phyloP scores from a whole-genome alignment of 1,139 yeast species.

The Yamadazyma dushanensis region DNA sequence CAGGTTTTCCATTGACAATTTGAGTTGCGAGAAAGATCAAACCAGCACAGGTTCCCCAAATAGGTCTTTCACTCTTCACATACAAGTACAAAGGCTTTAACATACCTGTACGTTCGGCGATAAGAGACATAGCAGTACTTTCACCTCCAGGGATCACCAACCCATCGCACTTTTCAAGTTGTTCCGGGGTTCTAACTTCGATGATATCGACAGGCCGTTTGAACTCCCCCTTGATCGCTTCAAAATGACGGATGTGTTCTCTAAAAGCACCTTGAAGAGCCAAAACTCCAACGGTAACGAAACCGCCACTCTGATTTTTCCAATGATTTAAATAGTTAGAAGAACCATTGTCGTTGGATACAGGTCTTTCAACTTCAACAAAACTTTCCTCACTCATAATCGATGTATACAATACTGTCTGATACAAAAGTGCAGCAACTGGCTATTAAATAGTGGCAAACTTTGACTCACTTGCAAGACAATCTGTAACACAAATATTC shows the following conservation, averaged over 20 bases:
- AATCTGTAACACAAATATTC: too few relatives aligned
- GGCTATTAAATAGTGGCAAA: too few relatives aligned
- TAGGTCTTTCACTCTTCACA: conserved; percentile 53
- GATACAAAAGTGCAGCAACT: too few relatives aligned
- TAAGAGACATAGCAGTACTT: conserved; percentile 71
- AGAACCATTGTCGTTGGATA: too few relatives aligned
- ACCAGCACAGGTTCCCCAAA: conserved; percentile 92
- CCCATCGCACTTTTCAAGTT: conserved; percentile 55
- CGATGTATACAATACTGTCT: too few relatives aligned
- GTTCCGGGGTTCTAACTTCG: conserved; percentile 54
- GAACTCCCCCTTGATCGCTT: conserved; percentile 27
- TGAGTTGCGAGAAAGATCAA: conserved; percentile 64
- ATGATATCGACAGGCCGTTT: conserved; percentile 26
- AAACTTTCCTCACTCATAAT: too few relatives aligned
- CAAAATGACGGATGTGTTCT: conserved; percentile 64
- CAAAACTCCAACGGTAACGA: conserved; percentile 75
- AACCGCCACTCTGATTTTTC: conserved; percentile 14
- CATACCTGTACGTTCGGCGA: conserved; percentile 66
- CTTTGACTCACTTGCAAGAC: too few relatives aligned
- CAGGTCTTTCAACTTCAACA: too few relatives aligned
- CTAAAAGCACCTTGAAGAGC: conserved; percentile 81
- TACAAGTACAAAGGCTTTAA: conserved; percentile 54
- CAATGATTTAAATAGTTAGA: too few relatives aligned
- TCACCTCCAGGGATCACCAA: conserved; percentile 83
- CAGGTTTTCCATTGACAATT: conserved; percentile 53